A percentile compares a stretch with the other conserved stretches of the same genome.
These are phyloP conservation scores for Lecanicillium sp. DNA, from an alignment of 2,329 filamentous ascomycete genomes.

Conservation along the genomic window DNA sequence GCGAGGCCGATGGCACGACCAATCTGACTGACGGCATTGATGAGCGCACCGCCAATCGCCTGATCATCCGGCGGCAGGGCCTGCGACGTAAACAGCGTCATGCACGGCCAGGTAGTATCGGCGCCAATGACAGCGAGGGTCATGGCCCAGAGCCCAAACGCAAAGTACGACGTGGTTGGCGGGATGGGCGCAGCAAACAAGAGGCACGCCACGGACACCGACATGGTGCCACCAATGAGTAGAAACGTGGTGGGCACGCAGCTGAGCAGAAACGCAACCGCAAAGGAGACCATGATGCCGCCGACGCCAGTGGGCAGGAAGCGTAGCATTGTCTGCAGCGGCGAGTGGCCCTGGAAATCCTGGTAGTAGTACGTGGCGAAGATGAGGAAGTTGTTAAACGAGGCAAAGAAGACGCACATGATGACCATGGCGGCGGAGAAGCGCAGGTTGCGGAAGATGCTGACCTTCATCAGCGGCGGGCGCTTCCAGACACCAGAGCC, in stretches of 20 bases:
- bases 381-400: slow-evolving; percentile 61
- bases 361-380: slow-evolving; percentile 66
- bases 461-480: slow-evolving; percentile 58
- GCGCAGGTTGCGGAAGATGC: slow-evolving; percentile 49
- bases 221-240: slow-evolving; percentile 48
- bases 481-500: slow-evolving; percentile 16
- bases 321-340: slow-evolving; percentile 60
- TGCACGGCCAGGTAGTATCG: slow-evolving; percentile 57
- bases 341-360: slow-evolving; percentile 52
- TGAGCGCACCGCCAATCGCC: slow-evolving; percentile 58
- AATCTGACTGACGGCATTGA: slow-evolving; percentile 59
- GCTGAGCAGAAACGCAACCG: slow-evolving; percentile 48
- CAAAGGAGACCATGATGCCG: slow-evolving; percentile 48
- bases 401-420: slow-evolving; percentile 58
- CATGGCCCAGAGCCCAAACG: slow-evolving; percentile 60
- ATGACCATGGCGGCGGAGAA: slow-evolving; percentile 58
- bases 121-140: slow-evolving; percentile 56
- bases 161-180: slow-evolving; percentile 55
- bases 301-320: slow-evolving; percentile 59
- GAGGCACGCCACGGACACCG: slow-evolving; percentile 46
- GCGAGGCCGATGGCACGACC: slow-evolving; percentile 60
- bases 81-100: slow-evolving; percentile 59
- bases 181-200: slow-evolving; percentile 59
- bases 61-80: slow-evolving; percentile 56
- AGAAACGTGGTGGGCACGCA: slow-evolving; percentile 52